Conservation (phyloP, 176 grass and related monocot genomes). For the Eragrostis curvula region DNA sequence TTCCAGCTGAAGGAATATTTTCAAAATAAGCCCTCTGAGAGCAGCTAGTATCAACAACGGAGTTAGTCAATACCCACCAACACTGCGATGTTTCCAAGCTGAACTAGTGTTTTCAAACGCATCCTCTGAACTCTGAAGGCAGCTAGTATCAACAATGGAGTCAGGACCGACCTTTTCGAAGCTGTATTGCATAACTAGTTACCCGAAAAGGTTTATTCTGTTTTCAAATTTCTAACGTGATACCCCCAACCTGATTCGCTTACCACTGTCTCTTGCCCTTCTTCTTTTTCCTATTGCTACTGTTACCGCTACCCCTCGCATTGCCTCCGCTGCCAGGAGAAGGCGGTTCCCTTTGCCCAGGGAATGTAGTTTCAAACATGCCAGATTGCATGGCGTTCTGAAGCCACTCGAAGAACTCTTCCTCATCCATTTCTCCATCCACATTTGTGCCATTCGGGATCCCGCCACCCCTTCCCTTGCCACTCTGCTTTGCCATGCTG, state of each 20-base stretch:
- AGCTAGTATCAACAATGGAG: not conserved
- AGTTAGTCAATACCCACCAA: not conserved
- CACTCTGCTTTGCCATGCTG: conserved; percentile 68
- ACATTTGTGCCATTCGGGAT: conserved; percentile 43
- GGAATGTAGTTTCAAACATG: conserved; percentile 61
- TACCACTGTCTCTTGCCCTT: conserved; percentile 93
- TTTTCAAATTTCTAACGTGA: not conserved
- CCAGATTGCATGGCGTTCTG: conserved; percentile 87
- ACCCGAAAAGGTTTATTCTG: conserved; percentile 38
- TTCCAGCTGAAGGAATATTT: too few relatives aligned
- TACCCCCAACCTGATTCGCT: not conserved
- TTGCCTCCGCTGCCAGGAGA: conserved; percentile 51
- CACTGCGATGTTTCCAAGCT: conserved; percentile 16
- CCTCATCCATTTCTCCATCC: conserved; percentile 70
- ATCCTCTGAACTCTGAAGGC: not conserved
- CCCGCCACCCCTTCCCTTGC: conserved; percentile 66
- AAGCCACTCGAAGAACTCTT: conserved; percentile 95
- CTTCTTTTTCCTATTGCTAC: conserved; percentile 61
- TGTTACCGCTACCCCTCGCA: conserved; percentile 47
- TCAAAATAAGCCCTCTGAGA: too few relatives aligned
- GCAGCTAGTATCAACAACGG: too few relatives aligned
- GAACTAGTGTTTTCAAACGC: not conserved
- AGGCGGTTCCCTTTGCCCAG: conserved; percentile 45
- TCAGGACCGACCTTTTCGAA: not conserved
- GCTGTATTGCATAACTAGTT: conserved; percentile 10